A percentile compares a stretch with the other conserved stretches of the same genome.
Evolutionary conservation across 139 green algal species (phyloP).

Genomic region (Closterium sp.): DNA sequence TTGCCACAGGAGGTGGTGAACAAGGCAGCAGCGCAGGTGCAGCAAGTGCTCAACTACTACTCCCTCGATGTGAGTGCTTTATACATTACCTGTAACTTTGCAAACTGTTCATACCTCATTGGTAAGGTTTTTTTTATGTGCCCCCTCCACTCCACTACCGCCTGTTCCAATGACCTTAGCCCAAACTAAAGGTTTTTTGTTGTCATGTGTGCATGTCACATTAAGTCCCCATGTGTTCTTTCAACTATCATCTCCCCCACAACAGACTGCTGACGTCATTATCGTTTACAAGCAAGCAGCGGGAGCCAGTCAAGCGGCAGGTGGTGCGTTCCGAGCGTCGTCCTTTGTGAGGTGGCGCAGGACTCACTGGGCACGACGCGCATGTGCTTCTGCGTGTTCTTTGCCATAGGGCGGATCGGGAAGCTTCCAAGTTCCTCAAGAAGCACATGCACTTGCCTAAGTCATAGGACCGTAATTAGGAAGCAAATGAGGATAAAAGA

Average conservation of each 20-base stretch:
- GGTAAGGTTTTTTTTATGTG: not conserved
- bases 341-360: not conserved
- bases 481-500: too few species aligned
- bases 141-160: not conserved
- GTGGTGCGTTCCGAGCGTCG: not conserved
- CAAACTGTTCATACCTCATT: too few species aligned
- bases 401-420: slow-evolving; percentile 43
- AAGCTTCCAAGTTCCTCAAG: slow-evolving; percentile 54
- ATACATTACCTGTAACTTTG: too few species aligned
- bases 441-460: slow-evolving; percentile 42
- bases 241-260: not conserved
- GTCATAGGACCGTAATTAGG: not conserved
- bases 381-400: slow-evolving; percentile 45
- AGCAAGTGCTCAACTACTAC: slow-evolving; percentile 41
- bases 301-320: not conserved
- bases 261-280: not conserved
- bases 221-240: not conserved
- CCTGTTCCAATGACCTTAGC: not conserved
- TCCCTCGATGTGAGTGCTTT: slow-evolving; percentile 39
- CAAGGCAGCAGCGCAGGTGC: slow-evolving; percentile 17
- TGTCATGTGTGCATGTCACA: too few species aligned
- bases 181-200: not conserved
- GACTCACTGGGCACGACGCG: slow-evolving; percentile 3
- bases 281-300: not conserved
- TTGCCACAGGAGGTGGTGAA: slow-evolving; percentile 36